Percentiles rank a stretch among this genome's conserved stretches.
These are phyloP conservation scores for Cladosporium sp. DNA, from an alignment of 2,329 filamentous ascomycete species.

Conservation along the genomic window DNA sequence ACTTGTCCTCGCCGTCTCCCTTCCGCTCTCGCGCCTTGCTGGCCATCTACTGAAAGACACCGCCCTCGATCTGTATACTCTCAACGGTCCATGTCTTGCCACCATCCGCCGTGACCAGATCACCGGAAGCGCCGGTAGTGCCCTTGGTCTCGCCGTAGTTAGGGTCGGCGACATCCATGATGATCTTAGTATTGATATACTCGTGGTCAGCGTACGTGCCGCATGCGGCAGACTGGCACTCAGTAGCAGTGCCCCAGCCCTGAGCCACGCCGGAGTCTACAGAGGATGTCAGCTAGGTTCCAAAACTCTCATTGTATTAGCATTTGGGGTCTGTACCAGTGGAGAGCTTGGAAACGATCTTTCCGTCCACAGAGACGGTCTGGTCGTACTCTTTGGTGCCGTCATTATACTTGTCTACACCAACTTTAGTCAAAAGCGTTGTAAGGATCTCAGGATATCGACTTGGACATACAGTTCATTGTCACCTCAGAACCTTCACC, in stretches of 20 bases:
- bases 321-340: conserved; percentile 34
- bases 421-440: not conserved
- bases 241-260: conserved; percentile 41
- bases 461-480: conserved; percentile 34
- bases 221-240: conserved; percentile 37
- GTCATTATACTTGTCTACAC: conserved; percentile 37
- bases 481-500: conserved; percentile 33
- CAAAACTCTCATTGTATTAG: conserved; percentile 25
- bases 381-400: conserved; percentile 39
- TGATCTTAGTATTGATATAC: conserved; percentile 39
- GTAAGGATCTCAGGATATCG: not conserved
- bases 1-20: too few species aligned
- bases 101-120: conserved; percentile 37
- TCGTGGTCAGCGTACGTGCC: conserved; percentile 39
- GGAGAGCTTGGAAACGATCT: conserved; percentile 40
- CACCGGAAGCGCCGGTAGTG: conserved; percentile 36
- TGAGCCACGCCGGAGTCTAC: conserved; percentile 18
- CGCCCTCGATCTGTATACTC: conserved; percentile 31
- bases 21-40: too few species aligned
- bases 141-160: conserved; percentile 39
- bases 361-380: conserved; percentile 35
- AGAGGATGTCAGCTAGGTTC: conserved; percentile 10
- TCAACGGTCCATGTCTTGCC: conserved; percentile 43
- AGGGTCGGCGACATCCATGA: conserved; percentile 32
- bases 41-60: conserved; percentile 1